phyloP scores from a whole-genome alignment of 164 flowering plant genomes.

The Akebia trifoliata region DNA sequence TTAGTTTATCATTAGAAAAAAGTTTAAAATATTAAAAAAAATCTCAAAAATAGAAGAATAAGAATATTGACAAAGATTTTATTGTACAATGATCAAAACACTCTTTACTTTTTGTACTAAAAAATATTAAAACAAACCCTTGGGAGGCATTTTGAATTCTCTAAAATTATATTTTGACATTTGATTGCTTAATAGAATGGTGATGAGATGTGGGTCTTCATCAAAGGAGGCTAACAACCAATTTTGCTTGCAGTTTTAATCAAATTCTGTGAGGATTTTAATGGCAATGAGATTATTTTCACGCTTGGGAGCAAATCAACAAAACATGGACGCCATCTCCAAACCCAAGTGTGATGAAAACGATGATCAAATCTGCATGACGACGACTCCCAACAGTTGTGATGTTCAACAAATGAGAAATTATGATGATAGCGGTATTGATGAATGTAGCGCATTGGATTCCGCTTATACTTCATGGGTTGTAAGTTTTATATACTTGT shows the following conservation, averaged over 20 bases:
- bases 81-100: no score
- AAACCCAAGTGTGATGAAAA: slow-evolving; percentile 18
- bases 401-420: slow-evolving; percentile 9
- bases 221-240: not conserved
- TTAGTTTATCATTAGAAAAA: no score
- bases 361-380: slow-evolving; percentile 1
- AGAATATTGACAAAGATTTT: no score
- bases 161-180: no score
- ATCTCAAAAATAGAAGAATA: no score
- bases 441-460: slow-evolving; percentile 1
- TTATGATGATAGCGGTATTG: not conserved
- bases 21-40: no score
- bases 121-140: no score
- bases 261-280: slow-evolving; percentile 13
- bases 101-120: no score
- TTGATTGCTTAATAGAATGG: no score
- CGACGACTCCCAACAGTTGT: slow-evolving; percentile 1
- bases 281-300: slow-evolving; percentile 31
- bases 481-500: slow-evolving; percentile 36
- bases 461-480: slow-evolving; percentile 37
- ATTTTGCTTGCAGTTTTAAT: not conserved
- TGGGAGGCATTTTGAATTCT: no score
- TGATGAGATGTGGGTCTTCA: not conserved
- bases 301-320: slow-evolving; percentile 11
- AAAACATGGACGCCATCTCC: slow-evolving; percentile 17